Base-by-base conservation (phyloP, 2,329 filamentous ascomycete species). In the Alternaria novae-zelandiae region DNA sequence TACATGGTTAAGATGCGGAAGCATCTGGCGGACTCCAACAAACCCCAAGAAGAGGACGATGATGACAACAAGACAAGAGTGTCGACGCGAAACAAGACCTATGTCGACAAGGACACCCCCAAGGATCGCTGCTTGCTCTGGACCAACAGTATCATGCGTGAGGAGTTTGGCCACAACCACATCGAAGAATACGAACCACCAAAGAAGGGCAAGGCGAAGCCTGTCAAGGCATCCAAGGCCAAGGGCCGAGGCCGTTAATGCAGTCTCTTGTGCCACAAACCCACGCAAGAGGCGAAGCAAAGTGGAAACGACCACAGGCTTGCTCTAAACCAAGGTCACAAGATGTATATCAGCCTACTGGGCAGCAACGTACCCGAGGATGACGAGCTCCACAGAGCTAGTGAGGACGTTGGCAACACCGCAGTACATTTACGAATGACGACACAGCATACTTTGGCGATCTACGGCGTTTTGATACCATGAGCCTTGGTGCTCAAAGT, bases 1-100 rank as follows among this genome's bases (percentile, higher is more conserved):
- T 89, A 94, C 74, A 97, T 97, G 94, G 85, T 90, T 72, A 90
- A 90, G 74, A 90, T 96, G 66, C 88, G 88, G 66, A 84, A 86
- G 68, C 97, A 97, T 73, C 85, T 96, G 59, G 82, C 83, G 12
- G 81, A 87, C 30, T 77, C 80, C 1, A 83, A 85, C 36, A 82
- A 84, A 21, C 82, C 86, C 58, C 83, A 85, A 59, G 80, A 83
- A 69, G 82, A 83, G 66, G 75, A 74, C 57, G 82, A 83, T 71
- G 75, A 74, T 61, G 82, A 83, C 20, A 82, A 83, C 66, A 80
- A 81, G 11, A 86, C 84, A 15, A 82, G 88, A 20, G 85, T 91
- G 72, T 87, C 86, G 28, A 91, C 89, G 3, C 85, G 90, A 9
- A 87, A 85, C 26, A 90, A 89, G 77, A 85, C 85, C 0, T 84